A percentile compares a stretch with the other conserved stretches of the same genome.
Conservation (phyloP, 148 eudicot species). For the Rhododendron simsii region DNA sequence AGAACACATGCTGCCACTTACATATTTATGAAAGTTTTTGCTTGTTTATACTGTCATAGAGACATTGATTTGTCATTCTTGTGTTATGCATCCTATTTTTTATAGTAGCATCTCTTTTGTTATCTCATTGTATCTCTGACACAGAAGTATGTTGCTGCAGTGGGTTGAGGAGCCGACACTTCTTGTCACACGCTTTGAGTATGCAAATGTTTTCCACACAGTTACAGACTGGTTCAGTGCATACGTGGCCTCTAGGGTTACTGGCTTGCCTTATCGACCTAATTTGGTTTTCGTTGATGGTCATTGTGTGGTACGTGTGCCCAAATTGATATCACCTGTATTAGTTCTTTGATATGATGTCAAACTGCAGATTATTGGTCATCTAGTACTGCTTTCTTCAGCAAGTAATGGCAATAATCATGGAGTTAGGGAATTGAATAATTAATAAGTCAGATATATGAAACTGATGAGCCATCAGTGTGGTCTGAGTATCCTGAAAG, state of each 20-base stretch:
- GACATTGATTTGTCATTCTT: not conserved
- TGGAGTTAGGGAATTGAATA: not conserved
- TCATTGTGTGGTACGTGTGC: constrained; percentile 61
- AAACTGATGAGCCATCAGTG: not conserved
- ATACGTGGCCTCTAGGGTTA: constrained; percentile 80
- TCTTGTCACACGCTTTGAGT: constrained; percentile 83
- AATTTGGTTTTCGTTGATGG: constrained; percentile 89
- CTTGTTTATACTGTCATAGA: not conserved
- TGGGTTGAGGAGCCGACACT: constrained; percentile 97
- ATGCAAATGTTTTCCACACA: constrained; percentile 94
- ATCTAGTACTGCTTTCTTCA: not conserved
- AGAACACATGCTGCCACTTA: not conserved
- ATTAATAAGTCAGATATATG: too few relatives aligned
- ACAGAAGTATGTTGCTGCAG: constrained; percentile 38
- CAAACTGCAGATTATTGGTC: not conserved
- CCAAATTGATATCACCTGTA: not conserved
- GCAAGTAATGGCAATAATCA: not conserved
- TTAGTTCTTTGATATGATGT: not conserved
- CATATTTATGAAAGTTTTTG: not conserved
- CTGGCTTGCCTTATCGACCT: constrained; percentile 86
- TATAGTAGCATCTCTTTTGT: not conserved
- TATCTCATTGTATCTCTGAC: constrained; percentile 13
- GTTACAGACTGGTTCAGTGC: constrained; percentile 94
- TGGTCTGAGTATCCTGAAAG: not conserved
- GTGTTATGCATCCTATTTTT: not conserved